A percentile compares a stretch with the other conserved stretches of the same genome.
phyloP scores from a whole-genome alignment of 805 yeast genomes.

The Yamadazyma olivae region DNA sequence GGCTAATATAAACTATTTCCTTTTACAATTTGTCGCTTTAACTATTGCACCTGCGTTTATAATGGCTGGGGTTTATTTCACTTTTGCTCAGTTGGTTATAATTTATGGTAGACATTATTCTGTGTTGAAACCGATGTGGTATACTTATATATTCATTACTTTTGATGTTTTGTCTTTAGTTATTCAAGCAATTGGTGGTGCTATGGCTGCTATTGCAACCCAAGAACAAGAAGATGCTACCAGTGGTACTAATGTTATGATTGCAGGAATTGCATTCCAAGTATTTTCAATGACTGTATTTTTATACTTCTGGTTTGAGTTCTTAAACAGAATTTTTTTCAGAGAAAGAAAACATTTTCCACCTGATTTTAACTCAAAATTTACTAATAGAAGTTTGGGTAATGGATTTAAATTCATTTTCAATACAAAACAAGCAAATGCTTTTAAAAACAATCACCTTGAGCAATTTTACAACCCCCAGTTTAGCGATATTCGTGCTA shows the following conservation, averaged over 20 bases:
- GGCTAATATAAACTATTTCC: constrained; percentile 17
- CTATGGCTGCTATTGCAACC: constrained; percentile 24
- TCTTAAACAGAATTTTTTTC: constrained; percentile 26
- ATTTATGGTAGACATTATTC: constrained; percentile 33
- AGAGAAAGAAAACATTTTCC: constrained; percentile 9
- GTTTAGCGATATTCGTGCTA: constrained; percentile 18
- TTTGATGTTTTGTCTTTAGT: constrained; percentile 31
- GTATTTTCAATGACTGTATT: constrained; percentile 34
- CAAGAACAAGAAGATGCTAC: constrained; percentile 14
- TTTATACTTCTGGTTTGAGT: constrained; percentile 29
- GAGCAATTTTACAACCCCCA: constrained; percentile 26
- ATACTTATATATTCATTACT: constrained; percentile 35
- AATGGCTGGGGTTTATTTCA: constrained; percentile 38
- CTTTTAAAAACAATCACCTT: constrained; percentile 17
- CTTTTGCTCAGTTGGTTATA: constrained; percentile 35
- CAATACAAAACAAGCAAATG: constrained; percentile 19
- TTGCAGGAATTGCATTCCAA: constrained; percentile 36
- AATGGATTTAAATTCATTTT: constrained; percentile 25
- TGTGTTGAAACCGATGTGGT: constrained; percentile 38
- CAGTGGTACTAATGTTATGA: constrained; percentile 33
- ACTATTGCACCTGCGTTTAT: constrained; percentile 39
- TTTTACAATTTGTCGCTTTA: constrained; percentile 28
- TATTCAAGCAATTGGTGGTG: constrained; percentile 41
- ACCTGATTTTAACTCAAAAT: constrained; percentile 3
- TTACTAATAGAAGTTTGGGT: constrained; percentile 12